Base-by-base conservation (phyloP, 495 filamentous ascomycete genomes). In the Glonium stellatum region DNA sequence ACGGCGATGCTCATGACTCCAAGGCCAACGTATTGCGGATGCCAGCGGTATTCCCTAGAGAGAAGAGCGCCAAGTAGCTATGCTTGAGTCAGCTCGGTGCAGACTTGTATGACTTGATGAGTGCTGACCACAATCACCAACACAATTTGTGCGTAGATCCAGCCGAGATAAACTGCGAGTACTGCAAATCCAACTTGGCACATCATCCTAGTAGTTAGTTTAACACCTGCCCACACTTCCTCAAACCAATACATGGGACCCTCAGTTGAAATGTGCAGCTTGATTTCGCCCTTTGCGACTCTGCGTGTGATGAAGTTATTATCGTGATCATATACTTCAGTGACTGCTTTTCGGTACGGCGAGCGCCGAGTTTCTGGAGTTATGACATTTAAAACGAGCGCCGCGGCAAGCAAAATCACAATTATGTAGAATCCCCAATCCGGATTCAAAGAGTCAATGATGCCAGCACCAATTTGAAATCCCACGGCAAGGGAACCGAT, bases 401-500 rank as follows among this genome's bases (percentile, higher is more conserved):
- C 76, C 13, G 76, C 70, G 12, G 80, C 83, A 46, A 82, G 77
- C 31, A 89, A 67, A 36, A 84, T 75, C 55, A 87, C 82, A 49
- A 80, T 80, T 62, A 89, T 76, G 69, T 87, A 89, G 67, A 89
- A 87, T 0, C 87, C 88, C 85, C 85, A 90, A 9, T 80, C 78
- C 8, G 85, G 85, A 59, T 77, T 75, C 19, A 82, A 66, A 10
- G 51, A 62, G 54, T 83, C 79, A 62, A 89, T 84, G 65, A 89
- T 82, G 34, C 76, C 62, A 27, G 85, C 84, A 11, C 87, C 88
- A 57, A 87, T 73, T 36, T 87, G 61, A 62, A 89, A 89, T 10
- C 88, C 88, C 31, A 87, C 60, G 2, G 83, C 82, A 44, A 88
- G 71, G 31, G 82, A 85, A 9, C 84, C 85, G 54, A 84, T 84